Evolutionary conservation across 176 grass and related monocot genomes (phyloP).

Genomic region (Cenchrus americanus): DNA sequence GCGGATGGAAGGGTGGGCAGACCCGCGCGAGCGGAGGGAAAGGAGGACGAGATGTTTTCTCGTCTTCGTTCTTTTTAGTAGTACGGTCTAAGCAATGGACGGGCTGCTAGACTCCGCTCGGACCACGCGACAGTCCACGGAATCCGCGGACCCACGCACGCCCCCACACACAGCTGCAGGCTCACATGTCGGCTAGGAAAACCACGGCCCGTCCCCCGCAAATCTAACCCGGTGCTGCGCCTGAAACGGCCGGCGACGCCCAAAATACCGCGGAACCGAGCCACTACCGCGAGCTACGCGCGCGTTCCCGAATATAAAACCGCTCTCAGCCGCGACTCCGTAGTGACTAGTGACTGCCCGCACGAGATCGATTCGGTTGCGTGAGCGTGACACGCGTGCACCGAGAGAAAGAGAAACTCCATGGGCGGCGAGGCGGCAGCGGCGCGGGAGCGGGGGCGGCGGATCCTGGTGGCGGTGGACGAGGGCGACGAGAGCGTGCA

Average conservation of each 20-base stretch:
- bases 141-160: neutral
- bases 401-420: neutral
- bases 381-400: neutral
- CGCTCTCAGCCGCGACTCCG: neutral
- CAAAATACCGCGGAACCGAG: constrained; percentile 15
- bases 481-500: constrained; percentile 77
- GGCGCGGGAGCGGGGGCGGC: constrained; percentile 25
- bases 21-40: too few relatives aligned
- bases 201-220: neutral
- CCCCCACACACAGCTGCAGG: too few relatives aligned
- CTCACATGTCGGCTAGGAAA: too few relatives aligned
- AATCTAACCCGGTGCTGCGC: neutral
- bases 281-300: neutral
- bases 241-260: too few relatives aligned
- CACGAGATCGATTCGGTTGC: neutral
- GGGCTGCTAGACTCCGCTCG: too few relatives aligned
- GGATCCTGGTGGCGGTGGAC: constrained; percentile 79
- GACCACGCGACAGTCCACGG: neutral
- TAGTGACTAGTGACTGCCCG: neutral
- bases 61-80: too few relatives aligned
- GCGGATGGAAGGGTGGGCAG: too few relatives aligned
- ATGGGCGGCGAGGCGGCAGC: constrained; percentile 32
- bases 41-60: too few relatives aligned
- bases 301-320: constrained; percentile 9
- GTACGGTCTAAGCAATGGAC: too few relatives aligned